These are phyloP conservation scores for Trifolium subterraneum DNA, from an alignment of 306 rosid species.

Conservation along the genomic window DNA sequence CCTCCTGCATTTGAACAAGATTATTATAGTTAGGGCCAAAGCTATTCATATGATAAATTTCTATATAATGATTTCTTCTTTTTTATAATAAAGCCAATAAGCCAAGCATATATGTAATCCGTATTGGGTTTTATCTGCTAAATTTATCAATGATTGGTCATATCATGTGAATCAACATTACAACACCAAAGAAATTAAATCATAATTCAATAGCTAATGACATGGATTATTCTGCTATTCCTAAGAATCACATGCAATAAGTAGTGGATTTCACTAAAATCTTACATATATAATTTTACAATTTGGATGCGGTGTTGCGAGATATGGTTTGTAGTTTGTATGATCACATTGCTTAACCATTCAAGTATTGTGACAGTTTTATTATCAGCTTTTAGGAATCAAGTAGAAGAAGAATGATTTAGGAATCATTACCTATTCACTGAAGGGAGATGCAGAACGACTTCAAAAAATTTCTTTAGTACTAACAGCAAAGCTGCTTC, in stretches of 20 bases:
- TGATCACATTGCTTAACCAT: conserved; percentile 18
- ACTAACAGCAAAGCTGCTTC: conserved; percentile 79
- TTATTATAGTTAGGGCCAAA: conserved; percentile 2
- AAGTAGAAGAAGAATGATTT: conserved; percentile 5
- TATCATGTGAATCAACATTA: conserved; percentile 3
- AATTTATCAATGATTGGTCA: neutral
- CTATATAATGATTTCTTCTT: neutral
- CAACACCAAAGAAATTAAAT: conserved; percentile 5
- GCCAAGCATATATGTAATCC: neutral
- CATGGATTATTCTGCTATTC: conserved; percentile 5
- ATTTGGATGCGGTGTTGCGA: conserved; percentile 3
- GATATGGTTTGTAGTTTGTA: conserved; percentile 7
- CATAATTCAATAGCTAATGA: neutral
- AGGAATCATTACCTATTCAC: conserved; percentile 73
- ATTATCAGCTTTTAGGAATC: conserved; percentile 28
- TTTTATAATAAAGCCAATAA: conserved; percentile 7
- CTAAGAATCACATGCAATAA: neutral
- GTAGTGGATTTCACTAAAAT: conserved; percentile 17
- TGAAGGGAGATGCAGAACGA: conserved; percentile 79
- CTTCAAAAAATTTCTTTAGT: conserved; percentile 74
- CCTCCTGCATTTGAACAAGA: conserved; percentile 67
- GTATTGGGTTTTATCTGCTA: neutral
- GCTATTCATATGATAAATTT: conserved; percentile 14
- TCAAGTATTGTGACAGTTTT: conserved; percentile 16
- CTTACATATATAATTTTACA: conserved; percentile 4